Base-by-base conservation (phyloP, 805 yeast genomes). In the Danielozyma ontarioensis region DNA sequence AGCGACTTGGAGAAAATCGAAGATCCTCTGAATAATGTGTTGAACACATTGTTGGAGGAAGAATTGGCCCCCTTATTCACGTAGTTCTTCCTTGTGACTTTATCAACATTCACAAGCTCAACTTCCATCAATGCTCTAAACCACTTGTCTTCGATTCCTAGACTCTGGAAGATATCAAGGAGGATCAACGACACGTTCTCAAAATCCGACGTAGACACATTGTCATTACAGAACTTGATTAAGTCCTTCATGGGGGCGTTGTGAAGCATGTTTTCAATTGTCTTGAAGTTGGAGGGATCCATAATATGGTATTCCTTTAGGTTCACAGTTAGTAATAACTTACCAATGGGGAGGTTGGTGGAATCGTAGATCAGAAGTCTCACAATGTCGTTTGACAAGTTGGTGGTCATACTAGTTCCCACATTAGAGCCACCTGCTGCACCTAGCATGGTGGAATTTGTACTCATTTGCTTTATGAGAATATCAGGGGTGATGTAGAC, bases 21-120 rank as follows among this genome's bases (percentile, higher is more conserved):
- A 36, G 86, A 83, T 0, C 96, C 96, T 45, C 98, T 69, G 50
- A 90, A 90, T 12, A 86, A 53, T 0, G 85, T 72, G 41, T 75
- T 80, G 42, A 74, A 71, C 3, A 77, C 55, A 41, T 74, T 72
- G 31, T 52, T 59, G 27, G 64, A 57, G 10, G 63, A 50, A 1
- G 59, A 44, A 14, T 26, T 34, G n/a, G 53, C 53, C 18, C 55
- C 47, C 29, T 53, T 57, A n/a, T 50, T 50, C n/a, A 53, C 50
- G 34, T 70, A 60, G 37, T 64, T 62, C 32, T 64, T 68, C 26
- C 74, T 48, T 2, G 74, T 69, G 32, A 63, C 50, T 13, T 60
- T 56, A 44, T 70, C 78, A 8, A 72, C 63, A 25, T 67, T 60
- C 10, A 62, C 55, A 28, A 87, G 63, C 52, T 88, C 97, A 13